phyloP scores from a whole-genome alignment of 106 monocot genomes.

The Dendrobium huoshanense region DNA sequence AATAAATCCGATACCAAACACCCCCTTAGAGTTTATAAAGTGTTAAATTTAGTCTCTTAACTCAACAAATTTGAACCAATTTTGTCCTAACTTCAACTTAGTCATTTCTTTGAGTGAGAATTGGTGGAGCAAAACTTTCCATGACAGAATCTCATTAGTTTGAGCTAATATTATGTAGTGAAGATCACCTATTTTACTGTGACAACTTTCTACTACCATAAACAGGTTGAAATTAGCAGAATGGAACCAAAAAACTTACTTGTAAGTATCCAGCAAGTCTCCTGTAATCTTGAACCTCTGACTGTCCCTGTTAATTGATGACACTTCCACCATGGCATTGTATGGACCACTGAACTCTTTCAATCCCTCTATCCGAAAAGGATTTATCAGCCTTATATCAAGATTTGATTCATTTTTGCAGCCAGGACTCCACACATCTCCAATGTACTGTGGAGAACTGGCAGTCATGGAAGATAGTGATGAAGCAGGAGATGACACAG shows the following conservation, averaged over 20 bases:
- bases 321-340: constrained; percentile 79
- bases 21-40: too few species aligned
- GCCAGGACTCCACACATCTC: constrained; percentile 64
- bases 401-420: constrained; percentile 43
- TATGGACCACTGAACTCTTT: constrained; percentile 92
- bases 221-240: not conserved
- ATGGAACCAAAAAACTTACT: constrained; percentile 27
- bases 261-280: constrained; percentile 49
- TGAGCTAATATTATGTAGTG: too few species aligned
- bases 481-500: constrained; percentile 53
- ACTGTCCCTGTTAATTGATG: constrained; percentile 43
- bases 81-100: too few species aligned
- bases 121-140: too few species aligned
- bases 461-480: constrained; percentile 78
- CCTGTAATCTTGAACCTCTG: constrained; percentile 38
- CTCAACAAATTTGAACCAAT: too few species aligned
- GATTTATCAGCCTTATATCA: constrained; percentile 68
- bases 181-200: too few species aligned
- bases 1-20: too few species aligned
- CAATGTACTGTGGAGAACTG: constrained; percentile 60
- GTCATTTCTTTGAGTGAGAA: too few species aligned
- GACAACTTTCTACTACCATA: too few species aligned
- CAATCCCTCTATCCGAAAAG: constrained; percentile 75
- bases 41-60: too few species aligned
- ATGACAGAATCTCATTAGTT: too few species aligned